Percentiles rank a stretch among this genome's conserved stretches.
These are phyloP conservation scores for Wolfiporia cocos DNA, from an alignment of 1,284 basidiomycete genomes.

Conservation along the genomic window DNA sequence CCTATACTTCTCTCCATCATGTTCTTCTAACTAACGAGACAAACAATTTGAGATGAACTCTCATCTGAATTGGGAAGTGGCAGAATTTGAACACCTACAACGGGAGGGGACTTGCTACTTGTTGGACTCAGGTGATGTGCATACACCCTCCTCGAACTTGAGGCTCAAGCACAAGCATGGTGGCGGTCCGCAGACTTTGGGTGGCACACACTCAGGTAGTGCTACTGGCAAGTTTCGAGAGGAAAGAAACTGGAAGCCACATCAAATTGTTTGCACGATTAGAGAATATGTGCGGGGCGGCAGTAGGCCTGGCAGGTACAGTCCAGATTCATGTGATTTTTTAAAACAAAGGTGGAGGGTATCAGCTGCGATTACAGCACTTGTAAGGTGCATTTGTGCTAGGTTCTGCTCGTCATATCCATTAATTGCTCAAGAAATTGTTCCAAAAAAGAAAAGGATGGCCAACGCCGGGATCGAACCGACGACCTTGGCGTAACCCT, in stretches of 20 bases:
- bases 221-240: conserved; percentile 39
- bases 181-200: conserved; percentile 29
- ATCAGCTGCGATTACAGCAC: no score
- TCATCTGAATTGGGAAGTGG: conserved; percentile 65
- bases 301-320: neutral
- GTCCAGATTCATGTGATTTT: no score
- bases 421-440: no score
- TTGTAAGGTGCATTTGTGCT: neutral
- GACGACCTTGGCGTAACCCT: conserved; percentile 7
- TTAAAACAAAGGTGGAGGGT: no score
- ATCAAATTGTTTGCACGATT: conserved; percentile 65
- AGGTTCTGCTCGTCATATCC: no score
- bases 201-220: conserved; percentile 15
- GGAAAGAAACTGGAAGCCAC: conserved; percentile 44
- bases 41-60: conserved; percentile 68
- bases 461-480: conserved; percentile 9
- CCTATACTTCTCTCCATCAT: neutral
- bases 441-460: conserved; percentile 1
- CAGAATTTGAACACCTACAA: conserved; percentile 53
- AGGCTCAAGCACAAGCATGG: conserved; percentile 44
- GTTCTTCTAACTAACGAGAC: neutral
- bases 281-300: conserved; percentile 65
- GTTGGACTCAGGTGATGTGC: conserved; percentile 32
- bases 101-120: conserved; percentile 50
- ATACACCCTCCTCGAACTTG: conserved; percentile 49